Base-by-base conservation (phyloP, 2,329 filamentous ascomycete species). In the Talaromyces sp. region DNA sequence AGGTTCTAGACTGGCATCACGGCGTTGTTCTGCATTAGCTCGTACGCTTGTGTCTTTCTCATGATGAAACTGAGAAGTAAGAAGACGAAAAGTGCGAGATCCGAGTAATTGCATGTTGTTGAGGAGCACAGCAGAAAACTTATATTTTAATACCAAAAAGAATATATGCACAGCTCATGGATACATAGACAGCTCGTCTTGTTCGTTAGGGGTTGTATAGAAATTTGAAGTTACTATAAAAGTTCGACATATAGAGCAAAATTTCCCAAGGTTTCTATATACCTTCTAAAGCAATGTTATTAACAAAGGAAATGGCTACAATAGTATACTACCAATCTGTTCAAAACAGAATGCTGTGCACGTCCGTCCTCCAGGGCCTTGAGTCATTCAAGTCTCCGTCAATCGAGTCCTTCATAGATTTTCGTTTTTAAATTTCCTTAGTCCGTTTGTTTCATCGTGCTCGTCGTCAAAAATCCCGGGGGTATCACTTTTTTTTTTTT, bases 61-160 rank as follows among this genome's bases (percentile, higher is more conserved):
- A 75, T 80, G 72, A 81, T 80, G 79, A 81, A 80, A 67, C 63
- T 80, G 51, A 68, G 79, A 60, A 80, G 75, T 41, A 81, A 80
- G 69, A 76, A 74, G 63, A 79, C 75, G 17, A 80, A 80, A 70
- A 79, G 71, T 51, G 77, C 77, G 5, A 64, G 70, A 10, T 69
- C 67, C 3, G 72, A 74, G 55, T 73, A 58, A 62, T 43, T 21
- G 11, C 24, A 21, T 38, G 17, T 8, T 8, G 5, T 38, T 38
- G 35, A 38, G n/a, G 6, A 8, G 17, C 35, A 38, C 17, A n/a
- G 35, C 35, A 38, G n/a, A 2, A 8, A 14, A 35, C 32, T 1
- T 17, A 5, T 3, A 14, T 35, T 14, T n/a, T n/a, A 8, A 38
- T n/a, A 38, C 5, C 35, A 7, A 38, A 38, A 8, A 38, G 17